phyloP scores from a whole-genome alignment of 1,139 yeast genomes.

The Suhomyces atakaporum region DNA sequence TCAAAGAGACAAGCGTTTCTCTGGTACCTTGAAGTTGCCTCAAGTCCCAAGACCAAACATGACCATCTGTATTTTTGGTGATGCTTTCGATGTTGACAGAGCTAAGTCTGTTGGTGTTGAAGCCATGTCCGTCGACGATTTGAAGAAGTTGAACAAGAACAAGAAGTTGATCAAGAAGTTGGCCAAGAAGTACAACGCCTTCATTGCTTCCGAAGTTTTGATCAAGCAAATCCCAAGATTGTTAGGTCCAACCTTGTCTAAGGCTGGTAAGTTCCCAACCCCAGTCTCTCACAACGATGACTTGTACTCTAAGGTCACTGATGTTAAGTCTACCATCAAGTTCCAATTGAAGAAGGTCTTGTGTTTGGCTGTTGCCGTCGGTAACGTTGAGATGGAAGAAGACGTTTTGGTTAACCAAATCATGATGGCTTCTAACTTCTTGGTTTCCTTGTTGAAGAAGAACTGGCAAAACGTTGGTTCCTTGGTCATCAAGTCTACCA shows the following conservation, averaged over 20 bases:
- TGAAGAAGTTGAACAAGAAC: conserved; percentile 99
- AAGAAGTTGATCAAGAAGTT: conserved; percentile 99
- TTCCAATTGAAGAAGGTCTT: conserved; percentile 98
- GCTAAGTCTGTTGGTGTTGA: conserved; percentile 99
- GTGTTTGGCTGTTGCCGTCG: conserved; percentile 93
- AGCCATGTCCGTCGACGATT: conserved; percentile 99
- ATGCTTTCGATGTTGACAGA: conserved; percentile 99
- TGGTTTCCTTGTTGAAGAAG: conserved; percentile 99
- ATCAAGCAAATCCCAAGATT: conserved; percentile 99
- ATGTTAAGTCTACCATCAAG: conserved; percentile 99
- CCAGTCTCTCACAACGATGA: conserved; percentile 99
- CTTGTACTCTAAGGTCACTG: conserved; percentile 92
- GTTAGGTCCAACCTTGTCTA: conserved; percentile 99
- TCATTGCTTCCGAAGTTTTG: conserved; percentile 98
- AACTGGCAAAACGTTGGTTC: conserved; percentile 99
- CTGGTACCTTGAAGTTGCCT: conserved; percentile 98
- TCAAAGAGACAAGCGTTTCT: conserved; percentile 99
- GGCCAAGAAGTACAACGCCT: conserved; percentile 99
- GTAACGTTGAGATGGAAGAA: conserved; percentile 98
- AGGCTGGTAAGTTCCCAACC: conserved; percentile 99
- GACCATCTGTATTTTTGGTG: conserved; percentile 99
- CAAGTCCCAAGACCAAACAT: conserved; percentile 99
- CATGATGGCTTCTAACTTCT: conserved; percentile 98
- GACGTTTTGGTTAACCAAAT: conserved; percentile 96
- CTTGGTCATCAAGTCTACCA: conserved; percentile 97